These are phyloP conservation scores for Leccinum olivaceopallidum DNA, from an alignment of 768 basidiomycete genomes.

Conservation along the genomic window DNA sequence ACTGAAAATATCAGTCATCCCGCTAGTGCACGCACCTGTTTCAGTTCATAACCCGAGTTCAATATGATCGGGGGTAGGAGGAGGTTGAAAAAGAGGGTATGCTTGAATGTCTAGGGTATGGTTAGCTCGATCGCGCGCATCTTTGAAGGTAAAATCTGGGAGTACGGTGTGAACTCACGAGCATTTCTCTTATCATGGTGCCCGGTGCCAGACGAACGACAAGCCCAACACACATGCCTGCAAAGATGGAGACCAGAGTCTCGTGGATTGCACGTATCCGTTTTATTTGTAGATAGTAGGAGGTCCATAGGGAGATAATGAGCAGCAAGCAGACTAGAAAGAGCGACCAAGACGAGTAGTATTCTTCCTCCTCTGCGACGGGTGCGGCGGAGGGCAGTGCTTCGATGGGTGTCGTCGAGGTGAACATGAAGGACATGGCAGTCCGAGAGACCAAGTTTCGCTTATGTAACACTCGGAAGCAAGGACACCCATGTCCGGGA, in stretches of 20 bases:
- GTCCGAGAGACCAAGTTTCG: not conserved
- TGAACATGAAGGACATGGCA: slow-evolving; percentile 41
- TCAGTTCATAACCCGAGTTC: slow-evolving; percentile 96
- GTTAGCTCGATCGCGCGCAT: slow-evolving; percentile 8
- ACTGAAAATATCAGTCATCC: not conserved
- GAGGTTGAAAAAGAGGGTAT: slow-evolving; percentile 97
- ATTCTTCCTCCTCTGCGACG: slow-evolving; percentile 76
- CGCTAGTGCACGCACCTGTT: slow-evolving; percentile 61
- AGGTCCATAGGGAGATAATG: slow-evolving; percentile 92
- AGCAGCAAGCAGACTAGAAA: slow-evolving; percentile 91
- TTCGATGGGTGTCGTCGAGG: slow-evolving; percentile 34
- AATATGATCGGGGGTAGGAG: slow-evolving; percentile 98
- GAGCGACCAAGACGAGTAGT: slow-evolving; percentile 92
- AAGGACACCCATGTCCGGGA: not conserved
- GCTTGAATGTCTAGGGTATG: slow-evolving; percentile 79
- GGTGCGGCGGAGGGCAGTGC: slow-evolving; percentile 35
- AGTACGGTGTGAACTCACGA: slow-evolving; percentile 59
- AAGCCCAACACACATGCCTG: slow-evolving; percentile 94
- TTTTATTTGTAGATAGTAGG: slow-evolving; percentile 97
- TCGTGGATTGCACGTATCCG: slow-evolving; percentile 95
- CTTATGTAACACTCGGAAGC: slow-evolving; percentile 21
- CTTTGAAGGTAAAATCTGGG: not conserved
- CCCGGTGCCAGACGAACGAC: slow-evolving; percentile 89
- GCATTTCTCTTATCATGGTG: slow-evolving; percentile 94
- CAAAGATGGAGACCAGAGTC: slow-evolving; percentile 92